Percentiles rank a stretch among this genome's conserved stretches.
phyloP scores from a whole-genome alignment of 192 early-diverging fungal species.

The Powellomyces hirtus region DNA sequence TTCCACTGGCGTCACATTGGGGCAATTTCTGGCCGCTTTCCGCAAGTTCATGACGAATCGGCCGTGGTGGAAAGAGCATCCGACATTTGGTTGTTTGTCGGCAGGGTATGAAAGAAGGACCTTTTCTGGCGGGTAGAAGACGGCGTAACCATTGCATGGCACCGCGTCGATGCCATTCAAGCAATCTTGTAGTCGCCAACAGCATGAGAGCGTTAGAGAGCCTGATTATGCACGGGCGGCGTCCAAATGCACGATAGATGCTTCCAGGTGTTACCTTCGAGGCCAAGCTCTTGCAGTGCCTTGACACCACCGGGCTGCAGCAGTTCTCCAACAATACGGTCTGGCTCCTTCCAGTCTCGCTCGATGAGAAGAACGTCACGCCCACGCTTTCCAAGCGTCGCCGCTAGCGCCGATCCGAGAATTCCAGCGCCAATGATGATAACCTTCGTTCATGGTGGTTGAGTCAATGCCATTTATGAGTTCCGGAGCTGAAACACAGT shows the following conservation, averaged over 20 bases:
- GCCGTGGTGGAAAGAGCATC: conserved; percentile 92
- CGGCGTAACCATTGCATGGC: conserved; percentile 78
- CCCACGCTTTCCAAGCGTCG: conserved; percentile 68
- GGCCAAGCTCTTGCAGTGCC: conserved; percentile 74
- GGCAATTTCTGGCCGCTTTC: conserved; percentile 49
- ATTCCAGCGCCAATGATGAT: conserved; percentile 92
- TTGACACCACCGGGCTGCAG: conserved; percentile 92
- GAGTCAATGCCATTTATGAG: not conserved
- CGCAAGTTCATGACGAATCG: conserved; percentile 86
- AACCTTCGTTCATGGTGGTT: conserved; percentile 43
- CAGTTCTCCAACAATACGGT: conserved; percentile 97
- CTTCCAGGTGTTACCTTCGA: no score
- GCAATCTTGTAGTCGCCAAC: no score
- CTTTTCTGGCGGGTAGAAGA: conserved; percentile 63
- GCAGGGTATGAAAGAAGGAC: conserved; percentile 75
- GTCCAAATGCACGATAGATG: no score
- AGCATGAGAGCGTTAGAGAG: no score
- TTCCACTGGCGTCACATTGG: conserved; percentile 68
- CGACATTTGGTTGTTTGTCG: conserved; percentile 50
- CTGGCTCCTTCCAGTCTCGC: conserved; percentile 87
- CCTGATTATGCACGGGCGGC: no score
- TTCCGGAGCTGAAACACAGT: not conserved
- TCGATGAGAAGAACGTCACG: conserved; percentile 76
- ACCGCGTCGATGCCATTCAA: conserved; percentile 85
- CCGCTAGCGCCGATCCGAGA: conserved; percentile 85